Evolutionary conservation across 2,329 filamentous ascomycete genomes (phyloP).

Genomic region (Scytalidium lignicola): DNA sequence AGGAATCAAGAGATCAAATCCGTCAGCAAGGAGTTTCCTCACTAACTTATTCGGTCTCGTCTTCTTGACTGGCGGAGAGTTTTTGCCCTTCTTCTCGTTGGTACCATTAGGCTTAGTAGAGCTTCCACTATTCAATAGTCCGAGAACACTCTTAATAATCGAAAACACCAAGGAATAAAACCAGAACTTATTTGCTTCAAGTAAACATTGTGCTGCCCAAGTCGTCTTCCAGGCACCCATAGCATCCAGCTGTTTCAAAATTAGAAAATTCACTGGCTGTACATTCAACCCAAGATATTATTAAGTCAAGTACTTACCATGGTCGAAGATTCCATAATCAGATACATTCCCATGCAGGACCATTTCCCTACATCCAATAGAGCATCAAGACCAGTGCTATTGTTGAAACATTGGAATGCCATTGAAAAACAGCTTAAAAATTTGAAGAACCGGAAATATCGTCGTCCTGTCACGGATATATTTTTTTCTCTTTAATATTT

Average conservation of each 20-base stretch:
- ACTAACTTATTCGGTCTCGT: slow-evolving; percentile 26
- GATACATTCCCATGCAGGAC: slow-evolving; percentile 60
- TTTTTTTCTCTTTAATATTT: neutral
- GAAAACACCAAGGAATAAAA: slow-evolving; percentile 55
- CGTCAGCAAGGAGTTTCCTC: slow-evolving; percentile 49
- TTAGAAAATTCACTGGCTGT: slow-evolving; percentile 2
- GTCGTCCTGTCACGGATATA: slow-evolving; percentile 37
- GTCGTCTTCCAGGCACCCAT: slow-evolving; percentile 43
- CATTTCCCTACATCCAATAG: slow-evolving; percentile 50
- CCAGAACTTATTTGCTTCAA: slow-evolving; percentile 67
- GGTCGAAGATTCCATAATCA: slow-evolving; percentile 60
- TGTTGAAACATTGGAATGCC: slow-evolving; percentile 39
- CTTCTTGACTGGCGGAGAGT: neutral
- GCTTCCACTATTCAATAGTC: slow-evolving; percentile 36
- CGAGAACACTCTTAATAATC: slow-evolving; percentile 30
- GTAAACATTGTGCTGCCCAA: slow-evolving; percentile 41
- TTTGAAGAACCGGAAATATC: slow-evolving; percentile 64
- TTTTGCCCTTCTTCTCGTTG: slow-evolving; percentile 20
- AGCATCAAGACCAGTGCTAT: slow-evolving; percentile 30
- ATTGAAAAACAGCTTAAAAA: slow-evolving; percentile 56
- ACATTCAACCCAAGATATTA: too few relatives aligned
- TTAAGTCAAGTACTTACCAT: slow-evolving; percentile 50
- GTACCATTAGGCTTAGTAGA: slow-evolving; percentile 24
- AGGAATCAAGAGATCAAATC: slow-evolving; percentile 59
- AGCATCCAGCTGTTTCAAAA: slow-evolving; percentile 30